These are phyloP conservation scores for Glomus cerebriforme DNA, from an alignment of 192 early-diverging fungal species.

Conservation along the genomic window DNA sequence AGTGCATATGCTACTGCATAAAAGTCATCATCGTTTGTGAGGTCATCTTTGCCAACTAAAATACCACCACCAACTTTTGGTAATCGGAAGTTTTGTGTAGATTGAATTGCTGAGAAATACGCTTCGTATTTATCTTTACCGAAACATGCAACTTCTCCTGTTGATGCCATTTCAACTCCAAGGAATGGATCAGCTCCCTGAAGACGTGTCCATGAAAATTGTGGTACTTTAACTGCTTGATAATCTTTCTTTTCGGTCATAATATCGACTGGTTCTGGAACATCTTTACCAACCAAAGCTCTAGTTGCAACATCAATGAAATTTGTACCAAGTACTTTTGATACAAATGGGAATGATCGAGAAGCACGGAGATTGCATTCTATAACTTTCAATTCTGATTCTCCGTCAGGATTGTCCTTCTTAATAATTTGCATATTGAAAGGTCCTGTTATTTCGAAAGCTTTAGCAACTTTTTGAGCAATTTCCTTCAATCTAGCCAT, in stretches of 20 bases:
- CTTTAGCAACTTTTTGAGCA: constrained; percentile 88
- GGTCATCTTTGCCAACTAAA: constrained; percentile 68
- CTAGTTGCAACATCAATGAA: constrained; percentile 96
- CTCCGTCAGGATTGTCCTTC: constrained; percentile 76
- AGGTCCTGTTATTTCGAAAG: constrained; percentile 95
- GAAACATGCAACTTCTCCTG: constrained; percentile 98
- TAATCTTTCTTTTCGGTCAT: constrained; percentile 75
- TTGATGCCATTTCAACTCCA: constrained; percentile 99
- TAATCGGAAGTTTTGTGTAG: constrained; percentile 92
- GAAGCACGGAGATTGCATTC: constrained; percentile 98
- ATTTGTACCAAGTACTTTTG: constrained; percentile 93
- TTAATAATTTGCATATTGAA: constrained; percentile 99
- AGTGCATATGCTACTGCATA: constrained; percentile 70
- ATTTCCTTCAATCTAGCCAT: constrained; percentile 91
- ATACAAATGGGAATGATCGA: constrained; percentile 96
- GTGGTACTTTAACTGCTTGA: constrained; percentile 96
- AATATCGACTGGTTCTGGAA: constrained; percentile 75
- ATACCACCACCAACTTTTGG: constrained; percentile 69
- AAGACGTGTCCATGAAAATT: constrained; percentile 95
- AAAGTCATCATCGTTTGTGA: constrained; percentile 72
- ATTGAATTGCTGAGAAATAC: constrained; percentile 92
- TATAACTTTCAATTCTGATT: constrained; percentile 94
- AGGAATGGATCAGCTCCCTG: constrained; percentile 96
- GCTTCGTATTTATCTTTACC: constrained; percentile 98
- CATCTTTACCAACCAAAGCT: constrained; percentile 86